phyloP scores from a whole-genome alignment of 2,329 filamentous ascomycete species.

The Cladosporium austrohemisphaericum region DNA sequence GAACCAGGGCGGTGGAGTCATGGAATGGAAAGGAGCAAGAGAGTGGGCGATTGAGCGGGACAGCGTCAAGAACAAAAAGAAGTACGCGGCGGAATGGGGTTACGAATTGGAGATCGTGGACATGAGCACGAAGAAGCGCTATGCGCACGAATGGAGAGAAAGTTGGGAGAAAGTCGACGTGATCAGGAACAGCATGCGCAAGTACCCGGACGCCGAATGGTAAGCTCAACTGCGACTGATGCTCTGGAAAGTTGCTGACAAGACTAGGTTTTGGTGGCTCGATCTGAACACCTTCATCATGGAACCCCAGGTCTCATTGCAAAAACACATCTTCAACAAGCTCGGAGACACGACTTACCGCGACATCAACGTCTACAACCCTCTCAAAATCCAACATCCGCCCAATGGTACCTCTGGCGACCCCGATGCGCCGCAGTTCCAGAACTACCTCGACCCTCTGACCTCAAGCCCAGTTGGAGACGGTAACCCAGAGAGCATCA shows the following conservation, averaged over 20 bases:
- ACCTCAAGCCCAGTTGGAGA: constrained; percentile 73
- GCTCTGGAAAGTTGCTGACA: constrained; percentile 16
- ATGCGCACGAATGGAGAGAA: constrained; percentile 98
- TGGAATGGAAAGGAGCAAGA: constrained; percentile 96
- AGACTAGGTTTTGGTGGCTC: constrained; percentile 91
- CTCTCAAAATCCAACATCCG: constrained; percentile 87
- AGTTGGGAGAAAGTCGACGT: constrained; percentile 99
- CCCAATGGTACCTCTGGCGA: constrained; percentile 45
- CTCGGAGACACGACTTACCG: constrained; percentile 75
- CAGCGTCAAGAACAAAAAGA: constrained; percentile 90
- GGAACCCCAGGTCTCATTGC: constrained; percentile 88
- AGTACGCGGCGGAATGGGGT: constrained; percentile 82
- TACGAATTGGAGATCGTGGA: constrained; percentile 96
- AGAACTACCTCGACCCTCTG: constrained; percentile 67
- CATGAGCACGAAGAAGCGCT: constrained; percentile 98
- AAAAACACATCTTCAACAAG: constrained; percentile 83
- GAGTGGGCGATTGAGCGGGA: constrained; percentile 98
- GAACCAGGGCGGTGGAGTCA: constrained; percentile 92
- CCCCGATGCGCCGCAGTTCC: constrained; percentile 40
- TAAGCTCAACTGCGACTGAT: constrained; percentile 46
- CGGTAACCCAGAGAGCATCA: constrained; percentile 71
- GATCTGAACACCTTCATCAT: constrained; percentile 97
- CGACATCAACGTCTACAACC: constrained; percentile 95
- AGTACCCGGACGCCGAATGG: constrained; percentile 96
- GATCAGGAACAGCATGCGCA: constrained; percentile 79